These are phyloP conservation scores for Rosa hybrid DNA, from an alignment of 331 rosid genomes.

Conservation along the genomic window DNA sequence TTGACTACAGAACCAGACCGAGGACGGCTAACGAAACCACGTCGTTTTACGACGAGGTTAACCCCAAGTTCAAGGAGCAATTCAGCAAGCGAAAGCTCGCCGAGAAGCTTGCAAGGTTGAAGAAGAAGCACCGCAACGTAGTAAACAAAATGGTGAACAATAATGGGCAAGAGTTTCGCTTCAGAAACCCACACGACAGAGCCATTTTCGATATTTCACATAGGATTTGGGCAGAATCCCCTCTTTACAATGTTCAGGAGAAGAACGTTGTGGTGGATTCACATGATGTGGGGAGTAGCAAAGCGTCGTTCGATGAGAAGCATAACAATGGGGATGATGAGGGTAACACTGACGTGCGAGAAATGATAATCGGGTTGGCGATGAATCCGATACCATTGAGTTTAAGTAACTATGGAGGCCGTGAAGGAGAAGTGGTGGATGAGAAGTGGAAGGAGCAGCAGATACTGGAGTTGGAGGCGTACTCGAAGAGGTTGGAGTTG, in stretches of 20 bases:
- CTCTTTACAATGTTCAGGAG: conserved; percentile 8
- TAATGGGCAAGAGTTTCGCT: conserved; percentile 53
- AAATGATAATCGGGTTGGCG: conserved; percentile 23
- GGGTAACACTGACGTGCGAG: background rate
- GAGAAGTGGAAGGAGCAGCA: conserved; percentile 59
- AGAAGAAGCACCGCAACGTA: conserved; percentile 62
- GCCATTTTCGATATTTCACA: conserved; percentile 65
- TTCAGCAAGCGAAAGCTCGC: conserved; percentile 66
- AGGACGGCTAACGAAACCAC: conserved; percentile 47
- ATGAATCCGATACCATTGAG: conserved; percentile 17
- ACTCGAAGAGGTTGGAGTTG: conserved; percentile 65
- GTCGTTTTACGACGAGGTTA: conserved; percentile 51
- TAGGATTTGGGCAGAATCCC: conserved; percentile 57
- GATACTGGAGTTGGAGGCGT: conserved; percentile 68
- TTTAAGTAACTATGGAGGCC: background rate
- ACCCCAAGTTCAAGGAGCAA: conserved; percentile 58
- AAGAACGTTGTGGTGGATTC: background rate
- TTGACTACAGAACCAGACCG: conserved; percentile 46
- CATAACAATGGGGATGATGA: background rate
- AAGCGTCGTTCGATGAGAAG: background rate
- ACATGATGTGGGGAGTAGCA: conserved; percentile 23
- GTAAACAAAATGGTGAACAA: conserved; percentile 33
- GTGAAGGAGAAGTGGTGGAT: conserved; percentile 34
- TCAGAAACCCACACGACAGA: conserved; percentile 65
- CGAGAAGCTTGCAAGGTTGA: conserved; percentile 73